Evolutionary conservation across 441 rosid genomes (phyloP).

Genomic region (Populus hybrid): DNA sequence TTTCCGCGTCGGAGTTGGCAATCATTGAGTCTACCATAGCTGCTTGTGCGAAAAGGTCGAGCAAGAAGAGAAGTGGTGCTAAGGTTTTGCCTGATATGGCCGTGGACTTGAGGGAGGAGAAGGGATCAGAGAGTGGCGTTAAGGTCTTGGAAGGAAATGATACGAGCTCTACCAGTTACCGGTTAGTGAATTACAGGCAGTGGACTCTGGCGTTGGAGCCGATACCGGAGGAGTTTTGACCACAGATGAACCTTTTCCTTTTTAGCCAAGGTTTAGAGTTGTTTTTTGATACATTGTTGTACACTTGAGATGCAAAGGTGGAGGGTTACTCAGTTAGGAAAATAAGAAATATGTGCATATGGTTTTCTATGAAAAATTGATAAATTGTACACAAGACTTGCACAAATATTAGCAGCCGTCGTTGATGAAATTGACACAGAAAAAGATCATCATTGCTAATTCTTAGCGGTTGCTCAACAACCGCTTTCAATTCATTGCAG

Average conservation of each 20-base stretch:
- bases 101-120: conserved; percentile 1
- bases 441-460: too few relatives aligned
- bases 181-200: conserved; percentile 14
- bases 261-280: too few relatives aligned
- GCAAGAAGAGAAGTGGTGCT: conserved; percentile 14
- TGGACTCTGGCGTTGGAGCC: conserved; percentile 43
- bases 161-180: conserved; percentile 3
- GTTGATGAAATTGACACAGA: too few relatives aligned
- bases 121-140: not conserved
- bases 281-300: too few relatives aligned
- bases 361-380: too few relatives aligned
- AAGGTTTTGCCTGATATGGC: conserved; percentile 25
- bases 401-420: too few relatives aligned
- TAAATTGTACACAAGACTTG: too few relatives aligned
- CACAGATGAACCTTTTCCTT: not conserved
- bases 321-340: too few relatives aligned
- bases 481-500: too few relatives aligned
- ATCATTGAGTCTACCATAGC: conserved; percentile 16
- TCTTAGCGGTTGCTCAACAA: too few relatives aligned
- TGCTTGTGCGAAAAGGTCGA: conserved; percentile 7
- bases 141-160: not conserved
- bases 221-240: conserved; percentile 31
- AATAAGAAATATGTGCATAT: too few relatives aligned
- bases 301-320: too few relatives aligned
- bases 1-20: conserved; percentile 26